These are phyloP conservation scores for Crithidia expoeki DNA, from an alignment of 208 protist genomes.

Conservation along the genomic window DNA sequence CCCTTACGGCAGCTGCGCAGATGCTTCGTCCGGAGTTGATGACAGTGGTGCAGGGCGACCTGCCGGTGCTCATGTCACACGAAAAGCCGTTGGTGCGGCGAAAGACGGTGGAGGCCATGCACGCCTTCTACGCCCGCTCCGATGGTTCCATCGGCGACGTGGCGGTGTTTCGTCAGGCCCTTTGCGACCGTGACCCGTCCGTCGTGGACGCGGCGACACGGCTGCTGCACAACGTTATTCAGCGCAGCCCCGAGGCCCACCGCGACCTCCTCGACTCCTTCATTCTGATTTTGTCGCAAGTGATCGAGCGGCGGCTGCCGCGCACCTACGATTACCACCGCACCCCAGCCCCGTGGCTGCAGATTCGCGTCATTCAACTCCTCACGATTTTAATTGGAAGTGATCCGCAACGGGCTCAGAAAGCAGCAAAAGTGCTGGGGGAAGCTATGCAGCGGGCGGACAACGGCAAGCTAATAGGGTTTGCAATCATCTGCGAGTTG, in stretches of 20 bases:
- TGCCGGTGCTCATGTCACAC: slow-evolving; percentile 68
- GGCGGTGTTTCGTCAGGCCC: slow-evolving; percentile 64
- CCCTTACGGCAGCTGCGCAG: slow-evolving; percentile 87
- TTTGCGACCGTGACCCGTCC: slow-evolving; percentile 96
- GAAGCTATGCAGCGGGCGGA: slow-evolving; percentile 92
- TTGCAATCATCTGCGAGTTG: slow-evolving; percentile 84
- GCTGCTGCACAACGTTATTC: slow-evolving; percentile 77
- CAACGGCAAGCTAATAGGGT: slow-evolving; percentile 90
- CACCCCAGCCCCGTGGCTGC: slow-evolving; percentile 97
- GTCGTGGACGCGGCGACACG: slow-evolving; percentile 94
- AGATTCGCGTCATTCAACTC: slow-evolving; percentile 93
- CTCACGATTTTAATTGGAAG: slow-evolving; percentile 47
- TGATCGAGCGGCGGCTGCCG: slow-evolving; percentile 91
- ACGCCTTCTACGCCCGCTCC: slow-evolving; percentile 78
- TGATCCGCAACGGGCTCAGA: slow-evolving; percentile 42
- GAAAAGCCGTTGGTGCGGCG: slow-evolving; percentile 88
- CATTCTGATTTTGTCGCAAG: slow-evolving; percentile 93
- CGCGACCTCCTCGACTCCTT: slow-evolving; percentile 91
- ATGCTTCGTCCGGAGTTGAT: slow-evolving; percentile 91
- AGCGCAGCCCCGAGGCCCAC: slow-evolving; percentile 44
- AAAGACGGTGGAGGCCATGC: slow-evolving; percentile 91
- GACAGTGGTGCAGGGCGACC: slow-evolving; percentile 71
- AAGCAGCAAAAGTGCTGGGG: slow-evolving; percentile 77
- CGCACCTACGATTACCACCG: slow-evolving; percentile 95
- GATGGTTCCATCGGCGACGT: slow-evolving; percentile 37